phyloP scores from a whole-genome alignment of 306 rosid species.

The Benincasa hispida region DNA sequence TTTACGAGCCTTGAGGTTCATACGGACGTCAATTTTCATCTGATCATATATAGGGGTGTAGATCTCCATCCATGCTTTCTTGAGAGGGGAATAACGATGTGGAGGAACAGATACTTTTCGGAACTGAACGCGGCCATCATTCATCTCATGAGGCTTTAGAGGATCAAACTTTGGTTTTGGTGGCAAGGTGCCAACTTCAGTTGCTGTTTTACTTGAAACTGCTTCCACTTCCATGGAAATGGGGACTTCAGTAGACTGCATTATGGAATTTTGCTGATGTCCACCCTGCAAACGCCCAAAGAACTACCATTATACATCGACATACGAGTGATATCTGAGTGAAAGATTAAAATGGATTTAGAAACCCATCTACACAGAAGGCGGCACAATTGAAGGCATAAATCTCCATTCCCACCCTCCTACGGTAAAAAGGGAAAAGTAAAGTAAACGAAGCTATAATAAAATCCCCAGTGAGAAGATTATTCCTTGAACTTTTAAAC shows the following conservation, averaged over 20 bases:
- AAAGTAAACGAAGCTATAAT: neutral
- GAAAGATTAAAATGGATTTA: neutral
- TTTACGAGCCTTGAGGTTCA: conserved; percentile 77
- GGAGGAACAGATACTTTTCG: conserved; percentile 72
- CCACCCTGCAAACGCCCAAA: neutral
- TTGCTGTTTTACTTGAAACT: conserved; percentile 15
- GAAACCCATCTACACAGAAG: neutral
- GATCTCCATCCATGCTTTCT: conserved; percentile 78
- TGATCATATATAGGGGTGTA: conserved; percentile 69
- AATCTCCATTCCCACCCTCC: neutral
- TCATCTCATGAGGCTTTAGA: conserved; percentile 79
- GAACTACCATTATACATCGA: neutral
- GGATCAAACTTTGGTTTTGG: conserved; percentile 62
- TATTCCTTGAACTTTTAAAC: neutral
- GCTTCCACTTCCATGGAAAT: conserved; percentile 49
- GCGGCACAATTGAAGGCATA: neutral
- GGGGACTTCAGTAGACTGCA: conserved; percentile 40
- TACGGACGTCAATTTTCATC: conserved; percentile 76
- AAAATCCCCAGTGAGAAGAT: neutral
- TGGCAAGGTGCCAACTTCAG: conserved; percentile 25
- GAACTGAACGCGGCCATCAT: conserved; percentile 70
- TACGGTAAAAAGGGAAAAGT: neutral
- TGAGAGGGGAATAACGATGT: conserved; percentile 72
- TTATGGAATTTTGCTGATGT: conserved; percentile 11
- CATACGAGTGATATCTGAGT: neutral